Percentiles rank a stretch among this genome's conserved stretches.
Conservation (phyloP, 2,329 filamentous ascomycete genomes). For the Atkinsonella texensis region DNA sequence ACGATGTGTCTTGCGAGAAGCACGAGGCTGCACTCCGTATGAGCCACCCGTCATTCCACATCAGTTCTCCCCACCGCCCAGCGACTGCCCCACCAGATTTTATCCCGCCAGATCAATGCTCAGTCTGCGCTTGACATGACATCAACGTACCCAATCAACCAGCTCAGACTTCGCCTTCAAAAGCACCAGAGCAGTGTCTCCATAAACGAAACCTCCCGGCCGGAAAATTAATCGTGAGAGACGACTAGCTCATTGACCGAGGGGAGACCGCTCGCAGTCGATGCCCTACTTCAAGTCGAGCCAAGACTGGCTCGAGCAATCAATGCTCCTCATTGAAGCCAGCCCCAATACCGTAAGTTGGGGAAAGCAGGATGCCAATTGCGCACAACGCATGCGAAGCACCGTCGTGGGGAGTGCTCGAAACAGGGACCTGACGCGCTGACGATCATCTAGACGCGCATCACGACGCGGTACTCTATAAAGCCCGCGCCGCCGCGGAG, state of each 20-base stretch:
- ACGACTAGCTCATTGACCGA: no score
- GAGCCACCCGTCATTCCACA: not conserved
- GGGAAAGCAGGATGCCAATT: no score
- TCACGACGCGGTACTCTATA: conserved; percentile 87
- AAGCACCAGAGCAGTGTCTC: not conserved
- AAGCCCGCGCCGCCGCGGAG: conserved; percentile 27
- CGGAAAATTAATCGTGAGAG: no score
- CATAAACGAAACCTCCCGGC: no score
- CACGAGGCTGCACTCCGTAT: not conserved
- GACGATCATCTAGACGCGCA: conserved; percentile 51
- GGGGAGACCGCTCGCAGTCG: no score
- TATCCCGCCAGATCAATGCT: not conserved
- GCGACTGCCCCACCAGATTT: not conserved
- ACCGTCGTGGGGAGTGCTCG: no score
- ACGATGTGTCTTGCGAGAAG: not conserved
- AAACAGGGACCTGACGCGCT: no score
- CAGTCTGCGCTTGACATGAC: not conserved
- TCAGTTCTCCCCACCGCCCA: not conserved
- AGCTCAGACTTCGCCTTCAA: not conserved
- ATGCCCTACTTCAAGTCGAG: conserved; percentile 80
- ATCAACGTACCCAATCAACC: not conserved
- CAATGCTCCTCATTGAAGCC: conserved; percentile 72
- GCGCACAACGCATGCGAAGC: no score
- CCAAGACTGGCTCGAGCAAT: conserved; percentile 87
- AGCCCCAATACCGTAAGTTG: conserved; percentile 64